These are phyloP conservation scores for Macadamia integrifolia DNA, from an alignment of 164 flowering plant species.

Conservation along the genomic window DNA sequence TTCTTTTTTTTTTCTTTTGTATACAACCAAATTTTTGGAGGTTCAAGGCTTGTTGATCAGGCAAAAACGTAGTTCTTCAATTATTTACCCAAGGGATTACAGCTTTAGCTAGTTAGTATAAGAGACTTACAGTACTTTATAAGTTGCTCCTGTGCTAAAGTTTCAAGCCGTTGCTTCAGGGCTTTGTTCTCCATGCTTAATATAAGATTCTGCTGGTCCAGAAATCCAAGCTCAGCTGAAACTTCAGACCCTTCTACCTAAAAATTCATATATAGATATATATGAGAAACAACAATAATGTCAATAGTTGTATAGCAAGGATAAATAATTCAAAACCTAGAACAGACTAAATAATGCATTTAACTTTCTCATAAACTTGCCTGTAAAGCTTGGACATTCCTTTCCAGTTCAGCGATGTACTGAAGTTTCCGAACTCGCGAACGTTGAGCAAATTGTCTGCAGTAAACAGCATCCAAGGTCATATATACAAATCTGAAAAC, in stretches of 20 bases:
- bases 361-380: constrained; percentile 26
- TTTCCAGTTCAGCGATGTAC: constrained; percentile 92
- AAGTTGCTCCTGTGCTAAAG: constrained; percentile 75
- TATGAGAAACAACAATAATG: neutral
- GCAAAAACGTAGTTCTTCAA: too few species aligned
- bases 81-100: neutral
- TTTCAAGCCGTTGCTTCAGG: constrained; percentile 84
- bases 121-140: constrained; percentile 68
- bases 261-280: constrained; percentile 10
- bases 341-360: neutral
- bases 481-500: neutral
- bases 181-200: constrained; percentile 89
- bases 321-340: neutral
- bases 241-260: constrained; percentile 91
- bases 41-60: too few species aligned
- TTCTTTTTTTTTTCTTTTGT: too few species aligned
- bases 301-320: neutral
- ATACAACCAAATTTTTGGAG: too few species aligned
- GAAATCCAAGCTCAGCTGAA: constrained; percentile 84
- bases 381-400: constrained; percentile 82
- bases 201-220: constrained; percentile 76
- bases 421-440: constrained; percentile 96
- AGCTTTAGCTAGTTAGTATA: neutral
- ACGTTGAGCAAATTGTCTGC: constrained; percentile 95
- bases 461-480: constrained; percentile 12